phyloP scores from a whole-genome alignment of 2,329 filamentous ascomycete genomes.

The Ophiocordyceps sinensis region DNA sequence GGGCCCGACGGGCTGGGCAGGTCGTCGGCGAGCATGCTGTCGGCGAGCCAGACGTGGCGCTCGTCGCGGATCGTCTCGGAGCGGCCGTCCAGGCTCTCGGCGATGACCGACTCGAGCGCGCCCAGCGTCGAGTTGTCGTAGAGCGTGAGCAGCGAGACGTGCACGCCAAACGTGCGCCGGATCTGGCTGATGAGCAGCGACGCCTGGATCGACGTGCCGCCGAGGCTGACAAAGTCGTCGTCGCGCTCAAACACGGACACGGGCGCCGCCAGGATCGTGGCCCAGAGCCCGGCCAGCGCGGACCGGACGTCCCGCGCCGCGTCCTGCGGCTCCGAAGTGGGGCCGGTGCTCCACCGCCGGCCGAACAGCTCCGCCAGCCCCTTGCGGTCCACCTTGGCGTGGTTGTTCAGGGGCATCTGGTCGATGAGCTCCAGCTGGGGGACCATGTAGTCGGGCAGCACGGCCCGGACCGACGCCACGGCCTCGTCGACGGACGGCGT shows the following conservation, averaged over 20 bases:
- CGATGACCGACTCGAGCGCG: neutral
- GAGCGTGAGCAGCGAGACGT: neutral
- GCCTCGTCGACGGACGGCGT: neutral
- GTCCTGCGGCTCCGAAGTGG: neutral
- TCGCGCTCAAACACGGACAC: no score
- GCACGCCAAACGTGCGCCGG: neutral
- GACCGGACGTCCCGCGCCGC: neutral
- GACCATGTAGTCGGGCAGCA: constrained; percentile 1
- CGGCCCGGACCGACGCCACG: neutral
- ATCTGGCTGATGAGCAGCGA: neutral
- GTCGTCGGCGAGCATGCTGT: neutral
- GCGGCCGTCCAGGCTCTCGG: neutral
- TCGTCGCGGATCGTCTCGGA: neutral
- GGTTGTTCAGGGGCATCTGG: neutral
- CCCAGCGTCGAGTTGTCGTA: neutral
- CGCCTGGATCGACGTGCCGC: neutral
- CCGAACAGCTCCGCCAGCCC: neutral
- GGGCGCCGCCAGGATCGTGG: neutral
- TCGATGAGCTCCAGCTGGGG: neutral
- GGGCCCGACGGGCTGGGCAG: neutral
- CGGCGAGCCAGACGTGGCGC: neutral
- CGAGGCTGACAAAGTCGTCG: neutral
- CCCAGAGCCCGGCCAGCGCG: neutral
- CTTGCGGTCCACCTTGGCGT: constrained; percentile 1
- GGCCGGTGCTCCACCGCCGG: neutral